Conservation (phyloP, 2,329 filamentous ascomycete genomes). For the Allantophomopsis cytisporea region DNA sequence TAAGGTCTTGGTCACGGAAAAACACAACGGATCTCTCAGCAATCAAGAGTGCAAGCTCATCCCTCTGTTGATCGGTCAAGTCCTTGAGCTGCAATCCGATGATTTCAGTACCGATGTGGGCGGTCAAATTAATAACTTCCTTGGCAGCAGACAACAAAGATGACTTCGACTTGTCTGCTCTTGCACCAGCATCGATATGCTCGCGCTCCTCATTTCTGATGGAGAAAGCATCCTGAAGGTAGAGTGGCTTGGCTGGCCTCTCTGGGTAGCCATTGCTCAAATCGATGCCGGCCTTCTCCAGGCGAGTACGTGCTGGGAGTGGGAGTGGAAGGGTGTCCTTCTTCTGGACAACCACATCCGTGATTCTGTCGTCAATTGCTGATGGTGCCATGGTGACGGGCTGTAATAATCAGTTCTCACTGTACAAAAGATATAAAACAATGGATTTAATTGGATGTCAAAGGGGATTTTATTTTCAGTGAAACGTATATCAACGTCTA, state of each 20-base stretch:
- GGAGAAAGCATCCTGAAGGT: conserved; percentile 54
- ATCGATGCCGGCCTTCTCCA: conserved; percentile 57
- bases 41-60: conserved; percentile 27
- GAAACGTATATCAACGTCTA: too few relatives aligned
- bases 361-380: conserved; percentile 40
- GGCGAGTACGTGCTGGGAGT: conserved; percentile 35
- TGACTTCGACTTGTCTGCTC: conserved; percentile 52
- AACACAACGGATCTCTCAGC: conserved; percentile 26
- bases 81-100: conserved; percentile 24
- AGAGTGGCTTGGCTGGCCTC: conserved; percentile 51
- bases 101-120: conserved; percentile 26
- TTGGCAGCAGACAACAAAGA: conserved; percentile 45
- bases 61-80: conserved; percentile 23
- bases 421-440: too few relatives aligned
- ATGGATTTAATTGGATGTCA: too few relatives aligned
- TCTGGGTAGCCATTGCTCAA: conserved; percentile 60
- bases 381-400: conserved; percentile 25
- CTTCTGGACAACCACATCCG: conserved; percentile 44
- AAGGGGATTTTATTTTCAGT: too few relatives aligned
- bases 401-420: too few relatives aligned
- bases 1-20: conserved; percentile 35
- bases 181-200: conserved; percentile 45
- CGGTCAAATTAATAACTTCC: conserved; percentile 38
- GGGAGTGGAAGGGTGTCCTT: conserved; percentile 55
- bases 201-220: conserved; percentile 43